Evolutionary conservation across 768 basidiomycete species (phyloP), one percentile per base, ranked within the genome.

Genomic region (Tricholomella constricta): DNA sequence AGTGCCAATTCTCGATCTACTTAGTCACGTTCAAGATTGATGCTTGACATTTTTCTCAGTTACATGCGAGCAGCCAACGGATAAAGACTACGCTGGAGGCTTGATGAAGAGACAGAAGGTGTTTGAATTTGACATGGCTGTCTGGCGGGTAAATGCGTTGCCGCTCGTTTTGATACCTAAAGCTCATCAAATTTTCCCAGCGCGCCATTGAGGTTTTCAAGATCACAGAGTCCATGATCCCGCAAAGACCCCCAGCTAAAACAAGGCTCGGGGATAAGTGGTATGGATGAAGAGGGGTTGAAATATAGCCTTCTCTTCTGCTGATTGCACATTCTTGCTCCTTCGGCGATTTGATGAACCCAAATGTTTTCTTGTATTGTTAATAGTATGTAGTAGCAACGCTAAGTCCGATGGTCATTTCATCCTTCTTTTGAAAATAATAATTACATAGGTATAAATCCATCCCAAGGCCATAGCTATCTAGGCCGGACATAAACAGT

Each of bases 51-150:
- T 8, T 6, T 3, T 48, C 35, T 9, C 56, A 92, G 90, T 76
- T 67, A 63, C 78, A 10, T 88, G 89, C 62, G 82, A 86, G 55
- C 69, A 79, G 22, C 88, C 90, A 0, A 78, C 72, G 14, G 75
- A 82, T 48, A 78, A 85, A 19, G 87, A 91, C 57, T 86, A 86
- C 55, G 71, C 69, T 1, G 73, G 76, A 0, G 86, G 88, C 1
- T 72, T 90, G 32, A 77, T 78, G 56, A 93, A 89, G 63, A 81
- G 83, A 40, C 96, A 99, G 67, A 81, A 93, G 57, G 89, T 99
- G 0, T 77, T 97, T 57, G 94, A 98, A 67, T 85, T 98, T 61
- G 94, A 96, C 59, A 86, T 90, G 84, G 80, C 83, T 3, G 86
- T 88, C 0, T 99, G 95, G 95, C 71, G 79, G 81, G 95, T 94